Evolutionary conservation across 2,329 filamentous ascomycete species (phyloP).

Genomic region (Zymoseptoria ardabiliae): DNA sequence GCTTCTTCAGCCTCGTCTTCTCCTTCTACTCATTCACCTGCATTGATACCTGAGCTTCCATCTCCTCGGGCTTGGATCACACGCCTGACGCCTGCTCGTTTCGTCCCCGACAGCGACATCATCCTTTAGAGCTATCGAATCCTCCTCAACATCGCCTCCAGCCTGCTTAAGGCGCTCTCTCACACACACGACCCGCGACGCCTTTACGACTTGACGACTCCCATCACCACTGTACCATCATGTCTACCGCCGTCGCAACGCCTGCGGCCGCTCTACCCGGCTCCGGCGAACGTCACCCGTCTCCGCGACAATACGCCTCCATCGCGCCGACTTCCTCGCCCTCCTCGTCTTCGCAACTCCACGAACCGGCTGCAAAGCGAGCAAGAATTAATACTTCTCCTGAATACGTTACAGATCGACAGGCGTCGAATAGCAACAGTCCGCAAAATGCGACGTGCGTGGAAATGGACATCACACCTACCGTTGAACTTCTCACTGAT

Average conservation of each 20-base stretch:
- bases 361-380: constrained; percentile 26
- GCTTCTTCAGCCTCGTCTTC: not conserved
- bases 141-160: too few relatives aligned
- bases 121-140: not conserved
- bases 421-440: constrained; percentile 43
- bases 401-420: constrained; percentile 10
- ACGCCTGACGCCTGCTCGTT: too few relatives aligned
- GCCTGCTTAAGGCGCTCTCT: not conserved
- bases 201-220: not conserved
- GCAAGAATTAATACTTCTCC: constrained; percentile 31
- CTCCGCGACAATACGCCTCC: constrained; percentile 37
- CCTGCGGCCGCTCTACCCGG: constrained; percentile 32
- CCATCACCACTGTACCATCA: constrained; percentile 17
- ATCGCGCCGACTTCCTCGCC: constrained; percentile 34
- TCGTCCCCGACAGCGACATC: not conserved
- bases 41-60: not conserved
- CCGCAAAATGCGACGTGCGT: constrained; percentile 45
- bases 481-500: constrained; percentile 1
- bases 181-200: not conserved
- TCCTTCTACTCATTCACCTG: not conserved
- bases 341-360: constrained; percentile 17
- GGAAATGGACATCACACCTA: constrained; percentile 5
- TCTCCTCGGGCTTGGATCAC: not conserved
- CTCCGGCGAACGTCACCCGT: constrained; percentile 31
- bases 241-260: constrained; percentile 42